Evolutionary conservation across 176 grass and related monocot species (phyloP), one percentile per base, ranked within the genome.

Genomic region (Hordeum marinum): DNA sequence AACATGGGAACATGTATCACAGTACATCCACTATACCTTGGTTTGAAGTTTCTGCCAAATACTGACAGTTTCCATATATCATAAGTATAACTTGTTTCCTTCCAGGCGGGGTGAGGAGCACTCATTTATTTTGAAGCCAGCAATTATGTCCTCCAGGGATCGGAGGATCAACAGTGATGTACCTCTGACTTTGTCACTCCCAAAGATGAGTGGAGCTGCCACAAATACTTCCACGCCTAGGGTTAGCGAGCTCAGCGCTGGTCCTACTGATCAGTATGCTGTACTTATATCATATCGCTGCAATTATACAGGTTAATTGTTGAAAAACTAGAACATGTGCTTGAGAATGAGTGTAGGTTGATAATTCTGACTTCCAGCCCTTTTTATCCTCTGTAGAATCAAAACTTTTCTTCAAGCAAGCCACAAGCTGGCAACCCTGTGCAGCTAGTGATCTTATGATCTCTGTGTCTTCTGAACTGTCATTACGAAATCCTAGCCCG

Each of bases 51-150:
- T 84, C 60, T 85, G 32, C 50, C 0, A 9, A 26, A 76, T 40
- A 6, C 15, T 15, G n/a, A 40, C 75, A 69, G 55, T 34, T 83
- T 84, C 68, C 26, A 63, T 48, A 45, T 92, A 23, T 78, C 41
- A 80, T 43, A 74, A 58, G 37, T 23, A 72, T 42, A 68, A 81
- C 58, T 60, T 75, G 2, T 73, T 88, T 25, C 26, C 90, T 82
- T 99, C 13, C 80, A 99, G 96, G 96, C 89, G 82, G 27, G 91
- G 89, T 7, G 93, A 96, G 84, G 91, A 99, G 36, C 96, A 99
- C 89, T 99, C 96, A 76, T 99, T 96, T 84, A 92, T 99, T 92
- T 90, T 99, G 65, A 99, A 99, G 85, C 89, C 90, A 81, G 91
- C 90, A 88, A 82, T 82, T 75, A 91, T 77, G 82, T 72, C 78